Conservation (phyloP, 441 rosid genomes). For the Geranium incanum region DNA sequence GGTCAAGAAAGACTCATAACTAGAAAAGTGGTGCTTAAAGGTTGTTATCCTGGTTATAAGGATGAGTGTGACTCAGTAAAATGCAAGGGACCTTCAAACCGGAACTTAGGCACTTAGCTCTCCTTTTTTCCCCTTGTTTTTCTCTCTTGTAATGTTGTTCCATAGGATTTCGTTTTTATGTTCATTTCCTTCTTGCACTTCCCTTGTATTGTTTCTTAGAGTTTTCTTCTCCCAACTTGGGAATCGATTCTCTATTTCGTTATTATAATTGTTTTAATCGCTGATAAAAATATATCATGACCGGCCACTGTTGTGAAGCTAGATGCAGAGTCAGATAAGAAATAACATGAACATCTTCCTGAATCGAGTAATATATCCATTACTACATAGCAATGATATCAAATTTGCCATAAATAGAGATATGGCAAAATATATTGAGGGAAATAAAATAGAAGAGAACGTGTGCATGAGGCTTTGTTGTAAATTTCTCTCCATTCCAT, state of each 20-base stretch:
- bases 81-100: no score
- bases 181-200: no score
- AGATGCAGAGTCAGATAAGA: background rate
- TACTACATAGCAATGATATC: background rate
- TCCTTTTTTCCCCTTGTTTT: no score
- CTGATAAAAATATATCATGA: no score
- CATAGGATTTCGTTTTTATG: no score
- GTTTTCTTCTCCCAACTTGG: no score
- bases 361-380: background rate
- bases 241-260: no score
- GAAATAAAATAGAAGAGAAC: background rate
- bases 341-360: background rate
- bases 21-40: background rate
- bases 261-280: no score
- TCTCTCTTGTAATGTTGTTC: no score
- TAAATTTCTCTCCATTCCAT: background rate
- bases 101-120: no score
- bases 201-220: no score
- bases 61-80: background rate
- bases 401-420: no score
- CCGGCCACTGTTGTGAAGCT: background rate
- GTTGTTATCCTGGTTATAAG: background rate
- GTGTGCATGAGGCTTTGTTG: background rate
- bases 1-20: background rate
- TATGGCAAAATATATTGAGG: background rate